These are phyloP conservation scores for Atkinsonella texensis DNA, from an alignment of 2,329 filamentous ascomycete genomes.

Conservation along the genomic window DNA sequence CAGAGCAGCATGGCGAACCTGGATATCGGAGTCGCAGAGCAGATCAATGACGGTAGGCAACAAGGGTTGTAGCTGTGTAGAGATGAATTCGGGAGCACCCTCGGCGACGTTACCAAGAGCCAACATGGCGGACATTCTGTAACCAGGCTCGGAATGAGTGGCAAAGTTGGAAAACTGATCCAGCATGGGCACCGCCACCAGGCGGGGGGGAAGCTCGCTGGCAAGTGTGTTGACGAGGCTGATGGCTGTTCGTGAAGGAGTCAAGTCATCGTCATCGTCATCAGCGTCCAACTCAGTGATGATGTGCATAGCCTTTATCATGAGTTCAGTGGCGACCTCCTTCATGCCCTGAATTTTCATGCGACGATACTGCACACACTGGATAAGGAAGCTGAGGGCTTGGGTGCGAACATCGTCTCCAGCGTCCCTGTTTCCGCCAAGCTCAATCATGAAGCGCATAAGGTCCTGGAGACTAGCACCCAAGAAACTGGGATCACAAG, in stretches of 20 bases:
- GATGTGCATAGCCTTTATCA: conserved; percentile 77
- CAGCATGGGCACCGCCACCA: conserved; percentile 86
- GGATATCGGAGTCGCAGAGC: conserved; percentile 70
- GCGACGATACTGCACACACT: conserved; percentile 82
- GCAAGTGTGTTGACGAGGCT: conserved; percentile 82
- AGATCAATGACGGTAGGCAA: conserved; percentile 76
- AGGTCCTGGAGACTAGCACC: conserved; percentile 81
- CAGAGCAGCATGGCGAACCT: conserved; percentile 77
- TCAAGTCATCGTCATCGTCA: conserved; percentile 63
- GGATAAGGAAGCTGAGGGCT: conserved; percentile 86
- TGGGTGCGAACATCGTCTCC: conserved; percentile 82
- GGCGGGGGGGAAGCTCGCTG: conserved; percentile 77
- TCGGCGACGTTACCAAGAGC: conserved; percentile 90
- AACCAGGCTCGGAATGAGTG: conserved; percentile 58
- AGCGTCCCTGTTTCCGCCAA: conserved; percentile 62
- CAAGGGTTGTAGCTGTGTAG: conserved; percentile 77
- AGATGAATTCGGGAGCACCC: conserved; percentile 93
- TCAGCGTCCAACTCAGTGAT: conserved; percentile 77
- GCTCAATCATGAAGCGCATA: conserved; percentile 84
- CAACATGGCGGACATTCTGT: conserved; percentile 81
- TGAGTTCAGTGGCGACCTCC: conserved; percentile 73
- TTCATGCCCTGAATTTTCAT: conserved; percentile 89
- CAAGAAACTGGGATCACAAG: conserved; percentile 75
- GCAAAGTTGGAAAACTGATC: conserved; percentile 78
- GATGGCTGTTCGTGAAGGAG: conserved; percentile 73